Base-by-base conservation (phyloP, 164 flowering plant genomes). In the Vitis rupestris region DNA sequence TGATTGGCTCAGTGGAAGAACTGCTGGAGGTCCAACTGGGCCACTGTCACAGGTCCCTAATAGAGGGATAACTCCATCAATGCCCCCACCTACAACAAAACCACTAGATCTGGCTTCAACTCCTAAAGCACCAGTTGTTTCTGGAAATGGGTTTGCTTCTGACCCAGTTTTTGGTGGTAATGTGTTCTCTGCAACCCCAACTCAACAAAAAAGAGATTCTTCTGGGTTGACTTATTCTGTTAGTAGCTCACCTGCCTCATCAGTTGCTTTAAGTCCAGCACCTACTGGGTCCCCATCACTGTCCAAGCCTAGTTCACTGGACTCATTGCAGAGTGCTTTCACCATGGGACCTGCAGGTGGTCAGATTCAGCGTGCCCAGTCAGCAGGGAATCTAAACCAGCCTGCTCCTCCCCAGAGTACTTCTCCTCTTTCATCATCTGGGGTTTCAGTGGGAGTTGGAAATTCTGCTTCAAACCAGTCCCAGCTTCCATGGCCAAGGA, bases 401-500 rank as follows among this genome's bases (percentile, higher is more conserved):
- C 82, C 79, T 15, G 75, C 75, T 67, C 52, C 83, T 14, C 64
- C 74, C 44, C 92, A 78, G 76, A 74, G 73, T 76, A 61, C 80
- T 14, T 56, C 87, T 31, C 63, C 82, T 13, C 65, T 74, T 47
- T 37, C 55, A 59, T 69, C 88, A 52, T 58, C 92, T 72, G 86
- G 82, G 13, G 57, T 73, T 71, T 74, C 92, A 63, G 82, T 54
- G 72, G 90, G 83, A 63, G 48, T 74, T 73, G 84, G 72, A 55
- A 82, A 66, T 74, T 62, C 91, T 54, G 50, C 83, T 60, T 68
- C 91, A 31, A 78, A 64, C 54, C 88, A 84, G 75, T 61, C 87
- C n/a, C 90, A 85, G 71, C 65, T 66, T 65, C 72, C 86, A 27
- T 95, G 99, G 99, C 99, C 98, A 64, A 93, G 81, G 79, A 95